phyloP scores from a whole-genome alignment of 495 filamentous ascomycete species.

The Tuber melanosporum region DNA sequence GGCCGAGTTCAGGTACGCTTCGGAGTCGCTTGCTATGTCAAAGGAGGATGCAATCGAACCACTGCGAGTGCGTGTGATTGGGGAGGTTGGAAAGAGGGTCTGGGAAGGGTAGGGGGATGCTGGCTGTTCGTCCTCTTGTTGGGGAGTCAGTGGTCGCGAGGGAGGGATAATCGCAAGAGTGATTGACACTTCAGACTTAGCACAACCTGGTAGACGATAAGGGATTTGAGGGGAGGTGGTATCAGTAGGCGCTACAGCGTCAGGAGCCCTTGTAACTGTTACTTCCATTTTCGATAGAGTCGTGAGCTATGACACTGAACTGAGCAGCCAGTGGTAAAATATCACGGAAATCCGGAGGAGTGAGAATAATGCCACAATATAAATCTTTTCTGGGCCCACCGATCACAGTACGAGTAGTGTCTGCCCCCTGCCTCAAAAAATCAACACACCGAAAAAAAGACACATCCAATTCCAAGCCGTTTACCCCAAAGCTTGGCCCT shows the following conservation, averaged over 20 bases:
- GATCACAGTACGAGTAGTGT: neutral
- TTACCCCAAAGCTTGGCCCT: neutral
- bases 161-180: slow-evolving; percentile 21
- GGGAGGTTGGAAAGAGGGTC: neutral
- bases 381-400: neutral
- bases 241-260: neutral
- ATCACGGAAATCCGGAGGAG: neutral
- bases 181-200: neutral
- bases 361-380: neutral
- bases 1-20: neutral
- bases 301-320: neutral
- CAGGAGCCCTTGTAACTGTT: neutral
- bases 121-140: neutral
- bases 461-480: neutral
- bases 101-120: neutral
- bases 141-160: slow-evolving; percentile 13
- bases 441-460: neutral
- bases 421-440: neutral
- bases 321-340: neutral
- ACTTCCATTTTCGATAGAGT: neutral
- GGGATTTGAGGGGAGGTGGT: neutral
- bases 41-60: neutral
- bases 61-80: neutral
- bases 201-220: neutral
- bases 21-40: slow-evolving; percentile 11